Conservation (phyloP, 2,329 filamentous ascomycete genomes). For the Hymenoscyphus albidus region DNA sequence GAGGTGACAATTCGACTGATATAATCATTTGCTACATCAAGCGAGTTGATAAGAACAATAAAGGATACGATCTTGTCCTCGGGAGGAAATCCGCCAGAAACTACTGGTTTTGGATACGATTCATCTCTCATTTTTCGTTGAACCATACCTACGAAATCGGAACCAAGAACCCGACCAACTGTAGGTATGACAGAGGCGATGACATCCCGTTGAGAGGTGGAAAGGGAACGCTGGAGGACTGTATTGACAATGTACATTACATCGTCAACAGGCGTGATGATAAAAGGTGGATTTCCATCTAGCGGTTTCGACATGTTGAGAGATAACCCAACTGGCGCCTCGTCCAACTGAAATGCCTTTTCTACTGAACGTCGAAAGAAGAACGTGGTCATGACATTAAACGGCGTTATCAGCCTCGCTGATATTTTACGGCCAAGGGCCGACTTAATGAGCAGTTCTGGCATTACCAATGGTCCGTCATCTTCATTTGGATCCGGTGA, state of each 20-base stretch:
- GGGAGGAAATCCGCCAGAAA: constrained; percentile 77
- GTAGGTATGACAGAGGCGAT: constrained; percentile 75
- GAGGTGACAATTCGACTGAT: constrained; percentile 77
- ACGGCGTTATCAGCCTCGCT: constrained; percentile 70
- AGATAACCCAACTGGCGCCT: constrained; percentile 74
- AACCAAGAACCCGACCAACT: constrained; percentile 73
- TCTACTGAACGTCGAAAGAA: constrained; percentile 96
- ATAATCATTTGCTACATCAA: constrained; percentile 90
- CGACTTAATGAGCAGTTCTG: constrained; percentile 72
- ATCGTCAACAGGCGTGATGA: constrained; percentile 93
- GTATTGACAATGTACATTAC: constrained; percentile 99
- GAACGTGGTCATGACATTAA: constrained; percentile 90
- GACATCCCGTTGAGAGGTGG: constrained; percentile 78
- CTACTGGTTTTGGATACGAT: constrained; percentile 75
- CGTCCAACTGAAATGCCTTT: constrained; percentile 95
- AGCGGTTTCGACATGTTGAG: constrained; percentile 70
- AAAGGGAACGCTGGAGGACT: constrained; percentile 79
- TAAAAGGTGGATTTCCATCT: constrained; percentile 77
- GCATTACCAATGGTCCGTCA: constrained; percentile 59
- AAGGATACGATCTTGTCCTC: constrained; percentile 88
- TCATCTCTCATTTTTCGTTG: constrained; percentile 98
- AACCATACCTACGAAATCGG: constrained; percentile 94
- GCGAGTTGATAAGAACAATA: constrained; percentile 89
- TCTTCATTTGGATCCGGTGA: constrained; percentile 48
- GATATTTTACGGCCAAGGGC: constrained; percentile 76